Evolutionary conservation across 306 rosid species (phyloP).

Genomic region (Cucurbita ficifolia): DNA sequence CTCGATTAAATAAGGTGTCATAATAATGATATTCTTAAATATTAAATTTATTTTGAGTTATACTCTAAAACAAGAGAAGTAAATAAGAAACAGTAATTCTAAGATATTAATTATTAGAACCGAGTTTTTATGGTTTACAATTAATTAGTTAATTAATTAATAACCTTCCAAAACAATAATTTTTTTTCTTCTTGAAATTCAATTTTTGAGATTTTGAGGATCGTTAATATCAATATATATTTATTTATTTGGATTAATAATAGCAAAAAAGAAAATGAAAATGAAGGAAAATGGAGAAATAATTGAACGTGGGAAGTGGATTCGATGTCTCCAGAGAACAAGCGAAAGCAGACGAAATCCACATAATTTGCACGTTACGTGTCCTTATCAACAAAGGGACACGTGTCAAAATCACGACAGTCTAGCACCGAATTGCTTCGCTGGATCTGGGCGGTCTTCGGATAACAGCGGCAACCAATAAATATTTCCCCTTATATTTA

Average conservation of each 20-base stretch:
- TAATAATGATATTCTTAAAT: too few relatives aligned
- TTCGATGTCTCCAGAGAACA: slow-evolving; percentile 30
- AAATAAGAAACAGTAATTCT: too few relatives aligned
- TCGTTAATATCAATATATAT: neutral
- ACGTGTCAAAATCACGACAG: slow-evolving; percentile 19
- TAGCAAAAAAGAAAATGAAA: neutral
- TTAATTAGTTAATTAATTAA: too few relatives aligned
- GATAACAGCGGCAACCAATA: neutral
- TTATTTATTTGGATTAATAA: neutral
- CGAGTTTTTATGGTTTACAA: too few relatives aligned
- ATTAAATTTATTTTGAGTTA: too few relatives aligned
- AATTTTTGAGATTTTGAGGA: neutral
- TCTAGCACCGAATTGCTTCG: slow-evolving; percentile 4
- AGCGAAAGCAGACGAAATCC: slow-evolving; percentile 3
- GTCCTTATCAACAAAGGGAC: slow-evolving; percentile 21
- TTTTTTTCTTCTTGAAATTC: neutral
- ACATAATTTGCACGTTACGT: slow-evolving; percentile 9
- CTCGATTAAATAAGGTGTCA: too few relatives aligned
- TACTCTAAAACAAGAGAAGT: neutral
- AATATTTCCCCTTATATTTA: neutral
- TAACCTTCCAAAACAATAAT: neutral
- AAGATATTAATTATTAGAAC: too few relatives aligned
- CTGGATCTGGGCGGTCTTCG: neutral
- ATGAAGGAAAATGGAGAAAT: slow-evolving; percentile 3
- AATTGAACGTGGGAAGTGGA: neutral